Percentiles rank a stretch among this genome's conserved stretches.
phyloP scores from a whole-genome alignment of 768 basidiomycete genomes.

The Myochromella boudieri region DNA sequence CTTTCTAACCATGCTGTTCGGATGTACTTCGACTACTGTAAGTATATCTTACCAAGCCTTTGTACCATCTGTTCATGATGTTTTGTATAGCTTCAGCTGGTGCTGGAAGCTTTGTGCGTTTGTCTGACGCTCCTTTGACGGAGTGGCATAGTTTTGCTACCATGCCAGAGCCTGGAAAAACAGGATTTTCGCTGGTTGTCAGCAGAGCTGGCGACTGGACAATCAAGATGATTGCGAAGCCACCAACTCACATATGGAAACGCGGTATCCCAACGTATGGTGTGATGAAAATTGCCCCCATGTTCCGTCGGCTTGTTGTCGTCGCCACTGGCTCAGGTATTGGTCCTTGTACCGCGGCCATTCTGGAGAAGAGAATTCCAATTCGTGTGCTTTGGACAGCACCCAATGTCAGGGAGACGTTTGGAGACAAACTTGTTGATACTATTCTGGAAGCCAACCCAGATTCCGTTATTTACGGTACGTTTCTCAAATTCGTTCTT shows the following conservation, averaged over 20 bases:
- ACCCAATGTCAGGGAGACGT: constrained; percentile 59
- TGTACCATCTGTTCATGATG: no score
- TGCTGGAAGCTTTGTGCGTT: constrained; percentile 46
- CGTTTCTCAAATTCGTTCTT: constrained; percentile 11
- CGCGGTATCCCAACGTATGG: constrained; percentile 59
- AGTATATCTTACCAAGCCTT: not conserved
- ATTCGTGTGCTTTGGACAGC: constrained; percentile 63
- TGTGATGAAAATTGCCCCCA: constrained; percentile 52
- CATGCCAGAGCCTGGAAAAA: constrained; percentile 45
- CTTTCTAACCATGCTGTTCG: constrained; percentile 43
- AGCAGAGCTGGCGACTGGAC: constrained; percentile 66
- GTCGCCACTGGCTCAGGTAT: constrained; percentile 62
- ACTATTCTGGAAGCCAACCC: constrained; percentile 48
- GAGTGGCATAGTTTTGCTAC: constrained; percentile 66
- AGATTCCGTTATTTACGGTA: constrained; percentile 54
- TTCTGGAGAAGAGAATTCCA: constrained; percentile 50
- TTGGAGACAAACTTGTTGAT: constrained; percentile 61
- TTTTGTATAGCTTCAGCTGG: constrained; percentile 37
- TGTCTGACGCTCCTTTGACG: constrained; percentile 46
- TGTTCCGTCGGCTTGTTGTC: constrained; percentile 55
- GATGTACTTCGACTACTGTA: constrained; percentile 46
- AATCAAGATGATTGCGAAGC: constrained; percentile 47
- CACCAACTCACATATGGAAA: constrained; percentile 56
- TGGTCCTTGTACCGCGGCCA: constrained; percentile 58
- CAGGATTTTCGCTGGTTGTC: constrained; percentile 56